phyloP scores from a whole-genome alignment of 208 protist genomes.

The Acanthamoeba castellanii region DNA sequence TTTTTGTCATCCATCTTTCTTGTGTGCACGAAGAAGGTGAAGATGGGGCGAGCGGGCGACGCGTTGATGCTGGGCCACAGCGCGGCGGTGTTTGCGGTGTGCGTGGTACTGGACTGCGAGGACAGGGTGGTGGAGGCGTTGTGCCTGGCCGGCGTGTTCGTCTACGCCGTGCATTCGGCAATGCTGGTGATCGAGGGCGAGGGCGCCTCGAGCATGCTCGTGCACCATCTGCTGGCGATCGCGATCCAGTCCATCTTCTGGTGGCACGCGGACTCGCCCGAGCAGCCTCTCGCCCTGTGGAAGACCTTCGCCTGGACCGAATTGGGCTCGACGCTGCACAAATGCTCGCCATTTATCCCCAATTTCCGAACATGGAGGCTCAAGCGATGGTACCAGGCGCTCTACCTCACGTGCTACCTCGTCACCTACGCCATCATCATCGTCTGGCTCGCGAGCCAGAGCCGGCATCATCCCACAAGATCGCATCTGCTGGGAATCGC shows the following conservation, averaged over 20 bases:
- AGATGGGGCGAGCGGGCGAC: neutral
- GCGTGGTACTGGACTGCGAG: neutral
- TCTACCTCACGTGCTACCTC: conserved; percentile 49
- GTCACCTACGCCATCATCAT: conserved; percentile 36
- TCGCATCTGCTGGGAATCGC: neutral
- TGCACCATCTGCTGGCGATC: conserved; percentile 40
- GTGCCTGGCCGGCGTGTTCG: conserved; percentile 37
- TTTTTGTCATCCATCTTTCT: neutral
- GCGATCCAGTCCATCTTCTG: conserved; percentile 51
- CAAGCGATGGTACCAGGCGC: conserved; percentile 15
- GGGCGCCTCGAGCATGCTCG: neutral
- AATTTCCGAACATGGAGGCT: neutral
- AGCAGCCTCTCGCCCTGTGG: neutral
- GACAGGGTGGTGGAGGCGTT: neutral
- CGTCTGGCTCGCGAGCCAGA: neutral
- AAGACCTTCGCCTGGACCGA: conserved; percentile 48
- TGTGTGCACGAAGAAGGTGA: neutral
- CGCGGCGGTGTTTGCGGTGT: neutral
- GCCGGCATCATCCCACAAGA: neutral
- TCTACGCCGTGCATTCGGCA: neutral
- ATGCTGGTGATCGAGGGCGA: neutral
- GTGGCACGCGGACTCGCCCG: conserved; percentile 14
- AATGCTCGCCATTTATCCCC: conserved; percentile 3
- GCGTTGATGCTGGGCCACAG: conserved; percentile 30
- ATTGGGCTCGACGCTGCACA: conserved; percentile 15